Conservation (phyloP, 768 basidiomycete genomes). For the Strobilomyces echinocephalus region DNA sequence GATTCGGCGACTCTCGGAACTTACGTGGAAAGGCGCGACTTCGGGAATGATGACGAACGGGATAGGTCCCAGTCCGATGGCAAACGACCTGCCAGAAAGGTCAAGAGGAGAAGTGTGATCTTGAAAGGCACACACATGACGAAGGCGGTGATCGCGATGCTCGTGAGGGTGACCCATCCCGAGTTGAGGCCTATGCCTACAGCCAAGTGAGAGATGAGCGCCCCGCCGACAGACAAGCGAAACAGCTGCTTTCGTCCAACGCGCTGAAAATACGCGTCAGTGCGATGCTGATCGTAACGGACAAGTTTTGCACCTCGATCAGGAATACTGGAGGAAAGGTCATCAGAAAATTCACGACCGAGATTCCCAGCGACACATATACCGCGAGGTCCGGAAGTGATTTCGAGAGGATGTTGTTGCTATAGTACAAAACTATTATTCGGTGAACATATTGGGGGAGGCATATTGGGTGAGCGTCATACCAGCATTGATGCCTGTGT, state of each 20-base stretch:
- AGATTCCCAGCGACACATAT: conserved; percentile 79
- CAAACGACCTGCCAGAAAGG: conserved; percentile 61
- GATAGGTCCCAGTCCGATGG: conserved; percentile 84
- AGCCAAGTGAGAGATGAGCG: conserved; percentile 56
- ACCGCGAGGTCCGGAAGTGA: conserved; percentile 76
- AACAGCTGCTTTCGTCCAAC: conserved; percentile 71
- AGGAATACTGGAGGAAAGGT: conserved; percentile 81
- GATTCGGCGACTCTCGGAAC: conserved; percentile 25
- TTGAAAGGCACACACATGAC: conserved; percentile 55
- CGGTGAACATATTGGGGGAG: background rate
- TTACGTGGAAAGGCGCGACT: conserved; percentile 72
- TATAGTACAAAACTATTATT: conserved; percentile 77
- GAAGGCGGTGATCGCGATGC: conserved; percentile 71
- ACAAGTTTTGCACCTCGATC: conserved; percentile 56
- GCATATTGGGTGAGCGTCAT: conserved; percentile 4
- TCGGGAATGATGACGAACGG: conserved; percentile 93
- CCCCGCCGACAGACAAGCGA: conserved; percentile 60
- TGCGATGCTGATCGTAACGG: background rate
- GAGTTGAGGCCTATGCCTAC: conserved; percentile 70
- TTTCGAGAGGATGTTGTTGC: conserved; percentile 79
- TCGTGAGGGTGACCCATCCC: conserved; percentile 56
- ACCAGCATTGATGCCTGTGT: conserved; percentile 73
- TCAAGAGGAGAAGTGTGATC: background rate
- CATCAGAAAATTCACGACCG: conserved; percentile 72
- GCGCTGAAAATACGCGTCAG: conserved; percentile 39